phyloP scores from a whole-genome alignment of 768 basidiomycete species.

The Calocera viscosa region DNA sequence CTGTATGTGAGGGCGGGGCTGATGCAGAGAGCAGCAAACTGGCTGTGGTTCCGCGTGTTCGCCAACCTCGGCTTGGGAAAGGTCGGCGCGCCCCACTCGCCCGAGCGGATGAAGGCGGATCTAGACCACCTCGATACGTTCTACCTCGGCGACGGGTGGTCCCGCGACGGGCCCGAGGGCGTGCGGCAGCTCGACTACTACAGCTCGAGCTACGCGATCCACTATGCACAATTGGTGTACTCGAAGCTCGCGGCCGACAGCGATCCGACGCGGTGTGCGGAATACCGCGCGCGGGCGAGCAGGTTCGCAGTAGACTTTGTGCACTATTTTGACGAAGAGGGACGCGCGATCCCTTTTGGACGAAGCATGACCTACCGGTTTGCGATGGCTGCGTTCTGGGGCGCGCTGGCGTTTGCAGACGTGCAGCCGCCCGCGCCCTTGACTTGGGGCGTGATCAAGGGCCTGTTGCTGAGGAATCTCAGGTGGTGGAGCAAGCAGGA shows the following conservation, averaged over 20 bases:
- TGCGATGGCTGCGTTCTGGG: conserved; percentile 71
- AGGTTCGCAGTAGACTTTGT: conserved; percentile 57
- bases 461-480: conserved; percentile 56
- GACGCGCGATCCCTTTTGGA: conserved; percentile 63
- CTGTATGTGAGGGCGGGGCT: not conserved
- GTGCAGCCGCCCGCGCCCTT: conserved; percentile 55
- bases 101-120: conserved; percentile 55
- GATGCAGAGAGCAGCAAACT: conserved; percentile 36
- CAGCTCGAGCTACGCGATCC: conserved; percentile 67
- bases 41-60: conserved; percentile 74
- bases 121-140: conserved; percentile 67
- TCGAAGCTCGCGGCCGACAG: conserved; percentile 50
- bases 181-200: conserved; percentile 71
- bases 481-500: conserved; percentile 58
- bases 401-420: conserved; percentile 58
- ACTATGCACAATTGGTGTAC: conserved; percentile 59
- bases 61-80: conserved; percentile 59
- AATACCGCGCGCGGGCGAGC: conserved; percentile 50
- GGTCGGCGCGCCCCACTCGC: conserved; percentile 45
- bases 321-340: conserved; percentile 62
- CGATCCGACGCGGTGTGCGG: conserved; percentile 51
- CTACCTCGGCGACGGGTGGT: conserved; percentile 66
- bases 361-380: conserved; percentile 65
- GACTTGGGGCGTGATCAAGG: conserved; percentile 64
- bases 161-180: conserved; percentile 62